These are phyloP conservation scores for Pyrenopolyporus hunteri DNA, from an alignment of 495 filamentous ascomycete genomes.

Conservation along the genomic window DNA sequence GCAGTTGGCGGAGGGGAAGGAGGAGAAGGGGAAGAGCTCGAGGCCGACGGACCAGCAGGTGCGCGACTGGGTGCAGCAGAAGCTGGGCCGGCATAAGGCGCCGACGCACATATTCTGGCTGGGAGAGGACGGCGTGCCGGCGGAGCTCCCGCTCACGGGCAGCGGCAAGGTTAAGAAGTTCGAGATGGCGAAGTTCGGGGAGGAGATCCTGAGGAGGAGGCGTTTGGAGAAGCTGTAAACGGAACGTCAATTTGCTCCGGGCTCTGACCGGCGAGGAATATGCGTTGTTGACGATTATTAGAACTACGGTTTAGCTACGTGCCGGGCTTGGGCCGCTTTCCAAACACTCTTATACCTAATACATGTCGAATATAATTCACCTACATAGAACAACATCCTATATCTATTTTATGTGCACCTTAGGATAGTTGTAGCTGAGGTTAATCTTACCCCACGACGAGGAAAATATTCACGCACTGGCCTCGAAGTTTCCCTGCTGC, in stretches of 20 bases:
- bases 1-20: constrained; percentile 34
- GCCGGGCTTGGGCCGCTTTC: too few relatives aligned
- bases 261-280: too few relatives aligned
- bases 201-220: constrained; percentile 52
- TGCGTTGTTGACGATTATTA: too few relatives aligned
- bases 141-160: constrained; percentile 66
- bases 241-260: neutral
- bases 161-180: constrained; percentile 76
- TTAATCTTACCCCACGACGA: too few relatives aligned
- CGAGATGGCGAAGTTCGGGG: constrained; percentile 65
- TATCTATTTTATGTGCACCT: too few relatives aligned
- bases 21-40: constrained; percentile 41
- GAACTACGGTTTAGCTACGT: neutral
- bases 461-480: too few relatives aligned
- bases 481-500: too few relatives aligned
- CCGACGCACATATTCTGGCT: constrained; percentile 70
- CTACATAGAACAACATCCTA: too few relatives aligned
- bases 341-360: too few relatives aligned
- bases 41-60: constrained; percentile 57
- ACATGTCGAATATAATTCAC: too few relatives aligned
- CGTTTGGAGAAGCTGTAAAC: constrained; percentile 48
- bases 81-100: constrained; percentile 70
- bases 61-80: constrained; percentile 63
- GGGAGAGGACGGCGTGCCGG: constrained; percentile 63
- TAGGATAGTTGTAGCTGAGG: too few relatives aligned